Conservation (phyloP, 768 basidiomycete species). For the Lyophyllum shimeji region DNA sequence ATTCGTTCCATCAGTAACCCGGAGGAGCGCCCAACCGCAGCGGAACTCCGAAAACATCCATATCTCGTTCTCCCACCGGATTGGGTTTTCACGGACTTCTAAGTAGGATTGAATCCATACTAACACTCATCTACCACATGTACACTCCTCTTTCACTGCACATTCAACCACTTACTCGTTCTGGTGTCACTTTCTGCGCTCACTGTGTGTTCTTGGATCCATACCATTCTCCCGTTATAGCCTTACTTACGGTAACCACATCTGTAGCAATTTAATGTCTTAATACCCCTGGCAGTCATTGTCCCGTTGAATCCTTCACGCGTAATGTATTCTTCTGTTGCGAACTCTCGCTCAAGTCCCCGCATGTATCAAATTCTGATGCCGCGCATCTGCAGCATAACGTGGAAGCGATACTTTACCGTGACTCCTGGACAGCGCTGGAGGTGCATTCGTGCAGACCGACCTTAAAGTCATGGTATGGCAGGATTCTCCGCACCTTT, state of each 20-base stretch:
- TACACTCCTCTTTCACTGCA: conserved; percentile 22
- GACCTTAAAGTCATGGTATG: too few relatives aligned
- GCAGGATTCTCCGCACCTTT: too few relatives aligned
- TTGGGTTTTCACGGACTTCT: conserved; percentile 74
- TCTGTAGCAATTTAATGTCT: conserved; percentile 41
- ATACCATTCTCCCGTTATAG: conserved; percentile 28
- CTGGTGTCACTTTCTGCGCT: conserved; percentile 13
- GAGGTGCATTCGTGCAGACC: too few relatives aligned
- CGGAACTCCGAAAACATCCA: conserved; percentile 75
- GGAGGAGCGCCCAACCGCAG: conserved; percentile 75
- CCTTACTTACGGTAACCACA: conserved; percentile 32
- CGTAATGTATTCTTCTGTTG: too few relatives aligned
- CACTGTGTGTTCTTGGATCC: conserved; percentile 19
- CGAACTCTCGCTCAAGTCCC: too few relatives aligned
- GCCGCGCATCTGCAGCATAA: too few relatives aligned
- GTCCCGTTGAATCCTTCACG: background rate
- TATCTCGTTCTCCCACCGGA: conserved; percentile 72
- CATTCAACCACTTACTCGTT: conserved; percentile 18
- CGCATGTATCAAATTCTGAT: too few relatives aligned
- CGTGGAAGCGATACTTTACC: too few relatives aligned
- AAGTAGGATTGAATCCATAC: conserved; percentile 38
- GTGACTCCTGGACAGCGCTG: too few relatives aligned
- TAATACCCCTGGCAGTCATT: conserved; percentile 33
- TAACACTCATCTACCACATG: conserved; percentile 23
- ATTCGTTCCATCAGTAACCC: conserved; percentile 57